Evolutionary conservation across 176 grass and related monocot species (phyloP).

Genomic region (Metroxylon sagu): DNA sequence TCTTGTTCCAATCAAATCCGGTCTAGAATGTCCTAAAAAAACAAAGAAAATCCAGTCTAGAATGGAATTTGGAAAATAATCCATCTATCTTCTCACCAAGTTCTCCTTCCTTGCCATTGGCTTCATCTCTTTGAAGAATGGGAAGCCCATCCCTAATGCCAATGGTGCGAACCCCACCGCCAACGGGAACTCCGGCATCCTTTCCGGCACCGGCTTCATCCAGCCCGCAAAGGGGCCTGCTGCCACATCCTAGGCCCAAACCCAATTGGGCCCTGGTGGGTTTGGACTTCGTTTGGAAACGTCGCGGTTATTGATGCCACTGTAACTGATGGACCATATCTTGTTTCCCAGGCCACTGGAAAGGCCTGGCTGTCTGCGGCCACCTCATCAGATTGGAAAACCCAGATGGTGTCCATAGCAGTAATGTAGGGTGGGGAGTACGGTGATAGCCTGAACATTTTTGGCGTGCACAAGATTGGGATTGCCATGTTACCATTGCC

Average conservation of each 20-base stretch:
- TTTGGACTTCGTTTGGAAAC: conserved; percentile 59
- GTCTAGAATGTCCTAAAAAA: too few relatives aligned
- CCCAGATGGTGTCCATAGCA: conserved; percentile 66
- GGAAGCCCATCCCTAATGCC: background rate
- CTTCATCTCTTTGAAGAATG: too few relatives aligned
- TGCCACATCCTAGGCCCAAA: conserved; percentile 24
- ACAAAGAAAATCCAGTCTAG: too few relatives aligned
- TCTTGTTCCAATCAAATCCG: too few relatives aligned
- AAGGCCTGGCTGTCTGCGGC: conserved; percentile 55
- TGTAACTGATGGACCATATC: conserved; percentile 39
- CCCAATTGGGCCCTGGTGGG: conserved; percentile 56
- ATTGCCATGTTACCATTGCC: conserved; percentile 41
- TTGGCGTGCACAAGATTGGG: conserved; percentile 47
- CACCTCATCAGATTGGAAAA: conserved; percentile 42
- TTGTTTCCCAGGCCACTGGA: conserved; percentile 34
- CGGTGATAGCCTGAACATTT: conserved; percentile 56
- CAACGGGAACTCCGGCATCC: conserved; percentile 57
- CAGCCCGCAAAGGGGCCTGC: conserved; percentile 22
- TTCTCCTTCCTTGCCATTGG: too few relatives aligned
- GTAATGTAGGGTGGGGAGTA: conserved; percentile 68
- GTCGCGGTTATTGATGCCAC: conserved; percentile 66
- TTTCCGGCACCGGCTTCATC: conserved; percentile 34
- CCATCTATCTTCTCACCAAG: too few relatives aligned
- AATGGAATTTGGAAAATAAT: too few relatives aligned
- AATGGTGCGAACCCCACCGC: too few relatives aligned